These are phyloP conservation scores for Diaporthe longicolla DNA, from an alignment of 2,329 filamentous ascomycete species.

Conservation along the genomic window DNA sequence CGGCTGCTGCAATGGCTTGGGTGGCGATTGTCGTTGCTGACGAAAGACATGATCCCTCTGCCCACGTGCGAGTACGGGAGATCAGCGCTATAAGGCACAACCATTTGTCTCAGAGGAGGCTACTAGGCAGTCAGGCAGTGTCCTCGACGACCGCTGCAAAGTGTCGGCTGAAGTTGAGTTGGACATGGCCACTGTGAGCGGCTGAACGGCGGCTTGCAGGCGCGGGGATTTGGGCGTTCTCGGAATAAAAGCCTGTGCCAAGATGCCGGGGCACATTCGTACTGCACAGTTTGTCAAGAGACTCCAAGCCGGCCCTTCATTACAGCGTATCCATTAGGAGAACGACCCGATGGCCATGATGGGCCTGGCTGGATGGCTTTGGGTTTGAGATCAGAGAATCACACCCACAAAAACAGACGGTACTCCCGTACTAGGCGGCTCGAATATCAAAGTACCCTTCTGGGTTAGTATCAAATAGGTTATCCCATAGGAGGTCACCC, in stretches of 20 bases:
- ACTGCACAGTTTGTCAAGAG: not conserved
- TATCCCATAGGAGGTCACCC: too few relatives aligned
- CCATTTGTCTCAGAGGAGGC: too few relatives aligned
- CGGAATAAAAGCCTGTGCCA: not conserved
- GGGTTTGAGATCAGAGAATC: too few relatives aligned
- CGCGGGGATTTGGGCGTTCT: not conserved
- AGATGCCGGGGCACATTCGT: too few relatives aligned
- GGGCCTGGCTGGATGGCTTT: not conserved
- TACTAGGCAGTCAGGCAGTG: not conserved
- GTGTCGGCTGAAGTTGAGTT: not conserved
- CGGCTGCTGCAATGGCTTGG: not conserved
- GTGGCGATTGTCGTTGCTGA: not conserved
- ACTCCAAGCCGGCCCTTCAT: too few relatives aligned
- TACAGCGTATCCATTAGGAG: not conserved
- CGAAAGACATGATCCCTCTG: not conserved
- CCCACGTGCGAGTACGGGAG: not conserved
- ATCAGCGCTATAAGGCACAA: not conserved
- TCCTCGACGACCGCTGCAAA: not conserved
- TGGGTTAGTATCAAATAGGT: too few relatives aligned
- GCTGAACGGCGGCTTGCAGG: constrained; percentile 1
- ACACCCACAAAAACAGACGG: too few relatives aligned
- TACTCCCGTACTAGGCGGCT: too few relatives aligned
- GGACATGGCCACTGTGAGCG: not conserved
- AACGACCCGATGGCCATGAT: not conserved
- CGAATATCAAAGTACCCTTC: too few relatives aligned